Base-by-base conservation (phyloP, 345 rosid genomes). In the Dimocarpus longan region DNA sequence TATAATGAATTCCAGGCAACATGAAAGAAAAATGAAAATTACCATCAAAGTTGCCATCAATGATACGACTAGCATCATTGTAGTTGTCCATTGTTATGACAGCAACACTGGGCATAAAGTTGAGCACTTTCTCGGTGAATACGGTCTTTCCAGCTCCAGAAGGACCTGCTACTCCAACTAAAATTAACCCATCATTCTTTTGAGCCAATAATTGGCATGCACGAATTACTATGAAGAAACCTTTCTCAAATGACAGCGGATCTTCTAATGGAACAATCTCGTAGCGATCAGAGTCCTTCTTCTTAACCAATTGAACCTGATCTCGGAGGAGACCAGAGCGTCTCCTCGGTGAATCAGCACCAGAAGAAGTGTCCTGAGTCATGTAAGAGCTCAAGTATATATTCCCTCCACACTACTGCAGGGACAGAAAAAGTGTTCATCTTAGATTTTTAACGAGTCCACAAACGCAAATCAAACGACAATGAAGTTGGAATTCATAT, bases 21-120 rank as follows among this genome's bases (percentile, higher is more conserved):
- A 28, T n/a, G 24, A 60, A 73, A 62, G 76, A 74, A 32, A 32
- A 9, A 60, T n/a, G 48, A 80, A 43, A 84, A 28, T 82, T 93
- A 95, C 99, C 99, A 89, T 96, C 98, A 78, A 88, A 96, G 82
- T 96, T 96, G 42, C 99, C 99, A 79, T 96, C 99, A 44, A 96
- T 88, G 21, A 96, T 89, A 60, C 98, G 91, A 73, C 93, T 89
- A 44, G 95, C 69, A 83, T 96, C 99, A 80, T 96, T 96, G 79
- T 93, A 96, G 83, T 93, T 93, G 77, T 96, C 99, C 99, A 96
- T 94, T 48, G 92, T 82, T 69, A 96, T 89, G 80, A 96, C 91
- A 71, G 93, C 97, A 84, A 96, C 89, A 82, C 98, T 94, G 64
- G 99, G 98, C 97, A 94, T 89, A 74, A 96, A 96, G 78, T 86